Percentiles rank a stretch among this genome's conserved stretches.
phyloP scores from a whole-genome alignment of 2,329 filamentous ascomycete genomes.

The Tolypocladium endophyticum region DNA sequence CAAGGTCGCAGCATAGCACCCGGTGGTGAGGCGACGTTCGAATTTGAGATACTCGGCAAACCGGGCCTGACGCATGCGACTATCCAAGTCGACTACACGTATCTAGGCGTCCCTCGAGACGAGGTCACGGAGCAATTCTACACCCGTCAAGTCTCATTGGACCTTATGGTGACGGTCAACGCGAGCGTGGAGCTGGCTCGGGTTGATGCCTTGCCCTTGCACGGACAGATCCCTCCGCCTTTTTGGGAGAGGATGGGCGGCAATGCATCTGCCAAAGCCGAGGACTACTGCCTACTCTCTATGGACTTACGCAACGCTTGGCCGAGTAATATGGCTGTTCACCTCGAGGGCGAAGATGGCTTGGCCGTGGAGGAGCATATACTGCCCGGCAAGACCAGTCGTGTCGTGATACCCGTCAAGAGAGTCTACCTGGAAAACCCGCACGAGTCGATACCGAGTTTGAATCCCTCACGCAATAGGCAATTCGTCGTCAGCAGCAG shows the following conservation, averaged over 20 bases:
- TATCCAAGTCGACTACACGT: conserved; percentile 78
- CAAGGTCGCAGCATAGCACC: conserved; percentile 53
- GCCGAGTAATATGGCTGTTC: conserved; percentile 67
- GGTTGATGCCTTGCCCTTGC: conserved; percentile 68
- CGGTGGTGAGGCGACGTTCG: conserved; percentile 58
- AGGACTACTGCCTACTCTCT: conserved; percentile 67
- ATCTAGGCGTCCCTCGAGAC: conserved; percentile 59
- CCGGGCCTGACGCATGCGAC: conserved; percentile 70
- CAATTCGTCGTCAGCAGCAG: conserved; percentile 83
- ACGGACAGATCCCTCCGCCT: conserved; percentile 50
- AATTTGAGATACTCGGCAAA: conserved; percentile 78
- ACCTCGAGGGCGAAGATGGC: conserved; percentile 43
- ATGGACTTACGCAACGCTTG: conserved; percentile 84
- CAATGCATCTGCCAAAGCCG: conserved; percentile 27
- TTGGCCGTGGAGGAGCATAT: conserved; percentile 44
- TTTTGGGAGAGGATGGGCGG: conserved; percentile 42
- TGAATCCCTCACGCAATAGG: conserved; percentile 74
- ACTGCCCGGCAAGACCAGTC: conserved; percentile 57
- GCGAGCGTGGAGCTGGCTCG: conserved; percentile 75
- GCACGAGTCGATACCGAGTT: conserved; percentile 64
- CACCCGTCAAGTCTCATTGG: conserved; percentile 71
- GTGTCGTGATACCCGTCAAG: conserved; percentile 65
- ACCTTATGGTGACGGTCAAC: conserved; percentile 82
- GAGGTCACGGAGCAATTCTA: conserved; percentile 67
- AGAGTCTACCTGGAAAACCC: conserved; percentile 69